A percentile compares a stretch with the other conserved stretches of the same genome.
Conservation (phyloP, 2,329 filamentous ascomycete species). For the Fusarium musae region DNA sequence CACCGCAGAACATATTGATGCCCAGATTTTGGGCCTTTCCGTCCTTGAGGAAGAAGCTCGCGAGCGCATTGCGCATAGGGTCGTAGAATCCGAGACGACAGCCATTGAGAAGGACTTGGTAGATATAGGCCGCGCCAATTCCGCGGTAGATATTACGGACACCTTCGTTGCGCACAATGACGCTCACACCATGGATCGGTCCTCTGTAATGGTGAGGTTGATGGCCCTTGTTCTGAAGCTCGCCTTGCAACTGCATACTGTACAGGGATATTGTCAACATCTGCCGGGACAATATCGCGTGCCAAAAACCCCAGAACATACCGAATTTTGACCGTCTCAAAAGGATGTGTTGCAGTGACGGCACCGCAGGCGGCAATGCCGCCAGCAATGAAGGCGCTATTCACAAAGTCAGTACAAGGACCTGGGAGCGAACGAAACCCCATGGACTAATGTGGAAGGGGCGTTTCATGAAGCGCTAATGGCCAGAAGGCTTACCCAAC, state of each 20-base stretch:
- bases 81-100: conserved; percentile 98
- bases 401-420: conserved; percentile 12
- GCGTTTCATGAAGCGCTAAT: background rate
- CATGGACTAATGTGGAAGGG: background rate
- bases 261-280: conserved; percentile 6
- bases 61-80: conserved; percentile 80
- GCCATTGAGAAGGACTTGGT: conserved; percentile 95
- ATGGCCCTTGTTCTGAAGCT: conserved; percentile 86
- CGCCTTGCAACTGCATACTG: conserved; percentile 94
- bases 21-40: conserved; percentile 82
- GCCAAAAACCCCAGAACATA: conserved; percentile 54
- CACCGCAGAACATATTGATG: conserved; percentile 94
- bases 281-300: background rate
- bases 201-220: conserved; percentile 91
- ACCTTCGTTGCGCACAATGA: conserved; percentile 93
- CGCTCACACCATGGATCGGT: conserved; percentile 88
- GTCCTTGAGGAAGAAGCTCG: conserved; percentile 77
- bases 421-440: conserved; percentile 1
- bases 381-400: conserved; percentile 89
- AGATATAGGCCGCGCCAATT: conserved; percentile 91
- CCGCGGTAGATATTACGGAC: conserved; percentile 86
- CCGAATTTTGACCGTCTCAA: conserved; percentile 99
- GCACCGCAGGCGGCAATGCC: conserved; percentile 97
- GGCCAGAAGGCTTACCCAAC: conserved; percentile 49
- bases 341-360: conserved; percentile 96